Conservation (phyloP, 2,329 filamentous ascomycete genomes). For the Macrophomina pseudophaseolina region DNA sequence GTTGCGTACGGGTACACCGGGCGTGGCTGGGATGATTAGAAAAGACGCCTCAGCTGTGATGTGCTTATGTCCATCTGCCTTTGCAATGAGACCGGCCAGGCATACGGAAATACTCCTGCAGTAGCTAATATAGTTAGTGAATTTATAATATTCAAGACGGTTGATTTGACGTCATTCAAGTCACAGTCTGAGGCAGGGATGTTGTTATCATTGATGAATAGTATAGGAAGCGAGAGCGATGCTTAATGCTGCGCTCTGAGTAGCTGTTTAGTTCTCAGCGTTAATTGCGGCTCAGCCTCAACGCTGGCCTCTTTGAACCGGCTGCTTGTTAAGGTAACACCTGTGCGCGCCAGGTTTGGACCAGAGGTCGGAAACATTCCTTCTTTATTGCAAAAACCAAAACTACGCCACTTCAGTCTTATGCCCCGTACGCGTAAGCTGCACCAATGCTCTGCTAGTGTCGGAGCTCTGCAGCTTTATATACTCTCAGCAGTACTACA, state of each 20-base stretch:
- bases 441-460: not conserved
- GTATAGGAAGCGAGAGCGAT: too few species aligned
- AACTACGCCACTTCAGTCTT: not conserved
- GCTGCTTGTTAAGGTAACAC: not conserved
- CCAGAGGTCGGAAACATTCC: not conserved
- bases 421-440: not conserved
- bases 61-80: not conserved
- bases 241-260: too few species aligned
- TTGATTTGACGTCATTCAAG: too few species aligned
- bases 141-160: too few species aligned
- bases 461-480: too few species aligned
- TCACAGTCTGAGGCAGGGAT: too few species aligned
- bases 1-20: not conserved
- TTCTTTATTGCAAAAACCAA: not conserved
- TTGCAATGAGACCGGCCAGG: not conserved
- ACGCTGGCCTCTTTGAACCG: not conserved
- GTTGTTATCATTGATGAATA: too few species aligned
- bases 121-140: too few species aligned
- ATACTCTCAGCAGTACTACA: too few species aligned
- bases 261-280: too few species aligned
- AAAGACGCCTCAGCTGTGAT: not conserved
- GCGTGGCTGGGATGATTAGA: not conserved
- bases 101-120: too few species aligned
- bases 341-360: not conserved
- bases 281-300: not conserved